Evolutionary conservation across 1,284 basidiomycete species (phyloP).

Genomic region (Ganoderma leucocontextum): DNA sequence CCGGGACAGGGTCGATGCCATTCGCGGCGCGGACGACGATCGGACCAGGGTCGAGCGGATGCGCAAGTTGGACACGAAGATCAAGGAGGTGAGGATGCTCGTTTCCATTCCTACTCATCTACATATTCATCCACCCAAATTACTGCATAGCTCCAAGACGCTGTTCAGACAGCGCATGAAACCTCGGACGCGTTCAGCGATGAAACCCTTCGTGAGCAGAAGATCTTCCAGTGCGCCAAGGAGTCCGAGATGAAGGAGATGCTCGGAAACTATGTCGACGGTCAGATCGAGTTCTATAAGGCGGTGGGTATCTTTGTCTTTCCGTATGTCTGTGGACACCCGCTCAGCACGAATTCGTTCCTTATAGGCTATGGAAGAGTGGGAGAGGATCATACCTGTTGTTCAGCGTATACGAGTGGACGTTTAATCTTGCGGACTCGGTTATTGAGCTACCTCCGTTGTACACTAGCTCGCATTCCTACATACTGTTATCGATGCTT

Average conservation of each 20-base stretch:
- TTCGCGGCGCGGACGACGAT: slow-evolving; percentile 94
- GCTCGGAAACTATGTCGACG: slow-evolving; percentile 88
- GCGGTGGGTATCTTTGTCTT: slow-evolving; percentile 59
- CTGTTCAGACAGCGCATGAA: slow-evolving; percentile 93
- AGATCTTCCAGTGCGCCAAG: slow-evolving; percentile 89
- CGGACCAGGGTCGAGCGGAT: slow-evolving; percentile 92
- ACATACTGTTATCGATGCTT: slow-evolving; percentile 11
- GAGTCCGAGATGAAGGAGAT: slow-evolving; percentile 97
- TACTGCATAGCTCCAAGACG: slow-evolving; percentile 84
- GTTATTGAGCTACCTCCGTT: slow-evolving; percentile 34
- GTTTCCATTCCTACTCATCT: neutral
- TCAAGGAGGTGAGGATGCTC: slow-evolving; percentile 80
- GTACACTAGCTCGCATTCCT: slow-evolving; percentile 30
- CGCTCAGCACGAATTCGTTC: slow-evolving; percentile 10
- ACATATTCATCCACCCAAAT: neutral
- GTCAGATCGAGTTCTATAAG: slow-evolving; percentile 94
- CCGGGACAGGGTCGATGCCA: slow-evolving; percentile 91
- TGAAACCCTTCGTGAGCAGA: slow-evolving; percentile 91
- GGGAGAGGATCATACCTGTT: slow-evolving; percentile 89
- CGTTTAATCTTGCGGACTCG: slow-evolving; percentile 54
- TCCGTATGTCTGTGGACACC: slow-evolving; percentile 16
- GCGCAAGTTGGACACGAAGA: slow-evolving; percentile 91
- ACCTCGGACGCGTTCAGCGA: slow-evolving; percentile 96
- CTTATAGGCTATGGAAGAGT: slow-evolving; percentile 86
- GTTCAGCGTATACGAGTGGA: slow-evolving; percentile 90